Percentiles rank a stretch among this genome's conserved stretches.
Evolutionary conservation across 306 rosid species (phyloP).

Genomic region (Vicia sativa): DNA sequence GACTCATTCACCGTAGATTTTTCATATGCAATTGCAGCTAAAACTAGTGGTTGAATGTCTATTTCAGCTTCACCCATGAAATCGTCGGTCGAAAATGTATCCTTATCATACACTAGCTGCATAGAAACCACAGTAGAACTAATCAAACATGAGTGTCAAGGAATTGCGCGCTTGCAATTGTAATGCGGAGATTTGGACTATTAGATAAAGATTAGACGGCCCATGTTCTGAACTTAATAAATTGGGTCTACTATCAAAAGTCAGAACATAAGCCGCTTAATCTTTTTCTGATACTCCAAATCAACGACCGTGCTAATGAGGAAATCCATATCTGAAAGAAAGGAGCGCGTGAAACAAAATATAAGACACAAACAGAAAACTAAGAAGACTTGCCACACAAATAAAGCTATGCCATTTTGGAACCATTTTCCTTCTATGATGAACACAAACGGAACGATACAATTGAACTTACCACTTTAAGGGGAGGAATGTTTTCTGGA

Average conservation of each 20-base stretch:
- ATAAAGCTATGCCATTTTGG: background rate
- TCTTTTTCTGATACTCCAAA: background rate
- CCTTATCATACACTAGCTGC: conserved; percentile 94
- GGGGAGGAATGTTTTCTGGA: conserved; percentile 84
- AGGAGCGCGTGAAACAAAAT: background rate
- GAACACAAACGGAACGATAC: conserved; percentile 1
- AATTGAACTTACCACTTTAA: conserved; percentile 72
- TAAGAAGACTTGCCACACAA: background rate
- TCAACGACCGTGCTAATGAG: background rate
- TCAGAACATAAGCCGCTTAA: background rate
- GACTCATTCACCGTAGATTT: conserved; percentile 48
- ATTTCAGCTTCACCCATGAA: conserved; percentile 98
- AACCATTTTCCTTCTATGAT: background rate
- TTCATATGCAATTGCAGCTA: conserved; percentile 76
- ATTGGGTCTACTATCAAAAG: background rate
- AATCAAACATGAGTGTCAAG: background rate
- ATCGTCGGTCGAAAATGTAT: conserved; percentile 82
- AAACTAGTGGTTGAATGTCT: conserved; percentile 85
- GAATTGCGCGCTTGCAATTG: background rate
- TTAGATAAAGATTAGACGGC: background rate
- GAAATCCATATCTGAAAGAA: background rate
- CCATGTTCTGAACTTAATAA: background rate
- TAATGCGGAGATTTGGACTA: background rate
- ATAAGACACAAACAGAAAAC: background rate
- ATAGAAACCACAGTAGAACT: conserved; percentile 15